phyloP scores from a whole-genome alignment of 2,329 filamentous ascomycete species.

The Orbilia blumenaviensis region DNA sequence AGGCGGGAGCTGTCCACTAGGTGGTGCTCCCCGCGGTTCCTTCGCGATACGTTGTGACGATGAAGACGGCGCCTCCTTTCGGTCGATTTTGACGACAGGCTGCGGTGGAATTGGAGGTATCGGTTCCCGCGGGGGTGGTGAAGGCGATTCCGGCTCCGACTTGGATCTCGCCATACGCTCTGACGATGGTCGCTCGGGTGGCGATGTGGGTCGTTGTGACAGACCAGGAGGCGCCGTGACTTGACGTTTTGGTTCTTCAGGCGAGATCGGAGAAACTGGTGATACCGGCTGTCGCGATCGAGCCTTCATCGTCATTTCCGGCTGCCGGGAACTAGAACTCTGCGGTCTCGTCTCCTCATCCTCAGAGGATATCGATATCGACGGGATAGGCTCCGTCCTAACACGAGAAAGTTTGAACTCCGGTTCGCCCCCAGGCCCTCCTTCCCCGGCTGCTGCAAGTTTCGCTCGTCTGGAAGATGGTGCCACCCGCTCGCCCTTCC shows the following conservation, averaged over 20 bases:
- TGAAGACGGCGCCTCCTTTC: conserved; percentile 32
- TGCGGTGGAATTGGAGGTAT: conserved; percentile 8
- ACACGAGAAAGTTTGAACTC: conserved; percentile 70
- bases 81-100: conserved; percentile 2
- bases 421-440: conserved; percentile 59
- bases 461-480: conserved; percentile 67
- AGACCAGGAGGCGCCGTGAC: neutral
- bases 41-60: conserved; percentile 11
- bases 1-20: conserved; percentile 28
- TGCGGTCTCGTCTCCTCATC: conserved; percentile 23
- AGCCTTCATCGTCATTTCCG: conserved; percentile 1
- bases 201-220: conserved; percentile 33
- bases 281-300: neutral
- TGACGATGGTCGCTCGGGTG: conserved; percentile 27
- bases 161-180: conserved; percentile 44
- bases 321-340: conserved; percentile 3
- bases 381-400: conserved; percentile 73
- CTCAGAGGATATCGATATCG: conserved; percentile 53
- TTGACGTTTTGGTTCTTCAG: conserved; percentile 29
- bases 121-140: conserved; percentile 8
- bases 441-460: conserved; percentile 59
- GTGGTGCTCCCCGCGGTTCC: neutral
- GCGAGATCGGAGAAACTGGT: neutral
- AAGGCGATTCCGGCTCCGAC: conserved; percentile 29
- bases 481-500: conserved; percentile 77